Evolutionary conservation across 2,329 filamentous ascomycete species (phyloP).

Genomic region (Neophaeococcomyces mojaviensis): DNA sequence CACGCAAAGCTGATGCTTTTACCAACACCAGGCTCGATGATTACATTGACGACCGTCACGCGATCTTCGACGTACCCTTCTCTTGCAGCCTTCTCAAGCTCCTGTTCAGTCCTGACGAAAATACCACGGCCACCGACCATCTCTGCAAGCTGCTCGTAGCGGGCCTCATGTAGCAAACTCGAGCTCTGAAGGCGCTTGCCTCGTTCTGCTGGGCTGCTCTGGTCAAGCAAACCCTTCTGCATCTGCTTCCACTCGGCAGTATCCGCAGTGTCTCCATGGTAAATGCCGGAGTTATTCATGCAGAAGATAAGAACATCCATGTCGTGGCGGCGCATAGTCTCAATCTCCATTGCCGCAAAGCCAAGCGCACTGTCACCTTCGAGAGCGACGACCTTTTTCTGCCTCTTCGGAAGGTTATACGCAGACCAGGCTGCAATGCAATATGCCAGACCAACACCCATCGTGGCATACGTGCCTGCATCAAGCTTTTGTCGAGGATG

Average conservation of each 20-base stretch:
- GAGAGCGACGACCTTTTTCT: conserved; percentile 49
- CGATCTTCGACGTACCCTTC: conserved; percentile 42
- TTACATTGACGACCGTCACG: conserved; percentile 48
- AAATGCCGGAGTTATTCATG: conserved; percentile 49
- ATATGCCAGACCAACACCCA: conserved; percentile 53
- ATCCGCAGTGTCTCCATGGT: conserved; percentile 37
- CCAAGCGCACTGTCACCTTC: conserved; percentile 52
- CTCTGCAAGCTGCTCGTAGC: conserved; percentile 49
- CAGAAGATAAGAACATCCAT: conserved; percentile 51
- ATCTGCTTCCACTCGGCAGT: conserved; percentile 39
- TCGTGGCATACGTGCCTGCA: conserved; percentile 52
- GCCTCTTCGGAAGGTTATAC: conserved; percentile 39
- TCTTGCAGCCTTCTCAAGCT: conserved; percentile 44
- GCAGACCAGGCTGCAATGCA: conserved; percentile 50
- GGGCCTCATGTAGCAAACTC: conserved; percentile 47
- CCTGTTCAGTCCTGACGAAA: conserved; percentile 45
- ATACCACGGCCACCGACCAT: conserved; percentile 49
- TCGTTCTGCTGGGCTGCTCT: conserved; percentile 9
- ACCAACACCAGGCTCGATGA: conserved; percentile 45
- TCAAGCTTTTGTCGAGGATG: conserved; percentile 50
- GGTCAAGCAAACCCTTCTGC: conserved; percentile 23
- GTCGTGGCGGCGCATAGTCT: conserved; percentile 48
- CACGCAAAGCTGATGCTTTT: conserved; percentile 34
- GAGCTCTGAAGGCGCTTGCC: conserved; percentile 38
- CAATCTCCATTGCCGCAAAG: conserved; percentile 49